Conservation (phyloP, 441 rosid species). For the Syzygium syzygioides region DNA sequence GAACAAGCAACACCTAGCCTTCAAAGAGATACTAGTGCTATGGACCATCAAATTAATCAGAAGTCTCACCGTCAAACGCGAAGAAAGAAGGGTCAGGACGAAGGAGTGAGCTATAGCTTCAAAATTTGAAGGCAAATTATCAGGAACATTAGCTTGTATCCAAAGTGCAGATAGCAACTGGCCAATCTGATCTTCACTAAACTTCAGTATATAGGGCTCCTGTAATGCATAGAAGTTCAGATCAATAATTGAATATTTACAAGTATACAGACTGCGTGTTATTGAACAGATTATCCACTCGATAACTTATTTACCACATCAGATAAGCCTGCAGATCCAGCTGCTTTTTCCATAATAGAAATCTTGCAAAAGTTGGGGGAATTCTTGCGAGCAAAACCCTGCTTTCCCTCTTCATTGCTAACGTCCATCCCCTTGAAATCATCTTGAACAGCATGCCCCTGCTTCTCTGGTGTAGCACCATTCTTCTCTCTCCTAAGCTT, state of each 20-base stretch:
- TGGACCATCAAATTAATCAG: neutral
- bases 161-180: conserved; percentile 89
- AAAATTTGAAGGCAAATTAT: conserved; percentile 76
- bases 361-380: conserved; percentile 66
- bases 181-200: conserved; percentile 85
- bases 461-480: conserved; percentile 41
- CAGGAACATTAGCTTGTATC: conserved; percentile 75
- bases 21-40: neutral
- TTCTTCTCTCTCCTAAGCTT: conserved; percentile 86
- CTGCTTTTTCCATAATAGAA: conserved; percentile 63
- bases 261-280: neutral
- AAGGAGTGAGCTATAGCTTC: conserved; percentile 95
- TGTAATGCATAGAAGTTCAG: conserved; percentile 15
- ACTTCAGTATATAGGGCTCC: conserved; percentile 72
- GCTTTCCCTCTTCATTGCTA: conserved; percentile 49
- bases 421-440: conserved; percentile 36
- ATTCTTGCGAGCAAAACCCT: conserved; percentile 39
- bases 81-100: conserved; percentile 56
- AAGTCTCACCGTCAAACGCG: conserved; percentile 59
- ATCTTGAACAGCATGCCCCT: conserved; percentile 22
- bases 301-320: conserved; percentile 38
- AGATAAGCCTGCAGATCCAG: conserved; percentile 36
- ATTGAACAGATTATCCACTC: neutral
- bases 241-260: neutral
- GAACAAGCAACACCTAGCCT: neutral